Percentiles rank a stretch among this genome's conserved stretches.
These are phyloP conservation scores for Angomonas deanei DNA, from an alignment of 208 protist genomes.

Conservation along the genomic window DNA sequence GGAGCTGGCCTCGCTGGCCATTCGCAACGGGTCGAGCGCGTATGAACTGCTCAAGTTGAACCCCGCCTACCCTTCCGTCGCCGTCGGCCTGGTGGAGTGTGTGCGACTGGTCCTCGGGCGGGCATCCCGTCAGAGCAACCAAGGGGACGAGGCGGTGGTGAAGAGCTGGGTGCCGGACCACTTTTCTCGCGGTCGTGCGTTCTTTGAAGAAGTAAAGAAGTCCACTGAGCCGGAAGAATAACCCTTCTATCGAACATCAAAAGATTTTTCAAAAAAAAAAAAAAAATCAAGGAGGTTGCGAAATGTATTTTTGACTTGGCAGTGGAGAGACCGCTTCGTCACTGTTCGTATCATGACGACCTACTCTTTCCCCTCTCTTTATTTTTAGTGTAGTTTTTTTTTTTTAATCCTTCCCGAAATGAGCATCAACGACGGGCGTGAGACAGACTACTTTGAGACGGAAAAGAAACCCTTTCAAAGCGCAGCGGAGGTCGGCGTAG, in stretches of 20 bases:
- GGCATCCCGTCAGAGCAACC: conserved; percentile 28
- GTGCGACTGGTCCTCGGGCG: conserved; percentile 52
- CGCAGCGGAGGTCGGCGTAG: background rate
- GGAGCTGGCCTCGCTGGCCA: conserved; percentile 52
- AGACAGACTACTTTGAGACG: no score
- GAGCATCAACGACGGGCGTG: background rate
- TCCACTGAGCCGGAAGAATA: background rate
- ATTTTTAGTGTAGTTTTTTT: conserved; percentile 6
- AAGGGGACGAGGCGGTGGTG: conserved; percentile 23
- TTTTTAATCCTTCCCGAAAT: conserved; percentile 13
- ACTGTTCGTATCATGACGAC: background rate
- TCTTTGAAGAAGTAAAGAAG: conserved; percentile 2
- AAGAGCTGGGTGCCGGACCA: conserved; percentile 23
- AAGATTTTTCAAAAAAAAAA: conserved; percentile 7
- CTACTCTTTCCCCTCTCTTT: background rate
- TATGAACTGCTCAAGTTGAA: conserved; percentile 52
- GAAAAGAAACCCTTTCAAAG: background rate
- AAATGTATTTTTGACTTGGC: background rate
- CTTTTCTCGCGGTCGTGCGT: conserved; percentile 3
- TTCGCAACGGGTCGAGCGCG: conserved; percentile 49
- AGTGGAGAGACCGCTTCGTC: background rate
- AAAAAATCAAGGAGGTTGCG: background rate
- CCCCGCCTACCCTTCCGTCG: conserved; percentile 51
- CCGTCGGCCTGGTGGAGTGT: conserved; percentile 49
- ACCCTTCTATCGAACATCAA: background rate